Evolutionary conservation across 202 grass and related monocot genomes (phyloP), one percentile per base, ranked within the genome.

Genomic region (Dendrocalamus latiflorus): DNA sequence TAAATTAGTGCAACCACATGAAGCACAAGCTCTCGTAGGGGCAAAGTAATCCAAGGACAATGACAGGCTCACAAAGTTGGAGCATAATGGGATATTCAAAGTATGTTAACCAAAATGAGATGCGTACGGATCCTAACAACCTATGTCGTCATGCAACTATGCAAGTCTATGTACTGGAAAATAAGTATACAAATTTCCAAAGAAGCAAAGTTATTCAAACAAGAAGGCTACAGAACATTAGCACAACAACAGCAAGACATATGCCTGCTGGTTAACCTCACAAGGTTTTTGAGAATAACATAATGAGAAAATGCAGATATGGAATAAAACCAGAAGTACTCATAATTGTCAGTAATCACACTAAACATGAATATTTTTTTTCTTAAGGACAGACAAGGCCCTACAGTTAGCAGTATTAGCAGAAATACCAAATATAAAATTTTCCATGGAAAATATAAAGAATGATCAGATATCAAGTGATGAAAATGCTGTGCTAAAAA

Each of bases 401-500:
- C 16, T 33, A 34, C 20, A 53, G 45, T 43, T 75, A 70, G 26
- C 21, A 68, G 42, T 68, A 18, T 47, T 30, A 81, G 26, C 15
- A 57, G 55, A 13, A 43, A 70, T 6, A 14, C 11, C 50, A 36
- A n/a, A 38, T 55, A 38, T n/a, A 62, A n/a, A 5, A 75, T 81
- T 59, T 70, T 55, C 28, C 17, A 75, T 61, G 44, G 21, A 10
- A 85, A 21, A 17, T 55, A 34, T 58, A 61, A 34, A 45, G 10
- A 70, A 86, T 22, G 26, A 83, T 50, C 61, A 43, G 41, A 77
- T 65, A 70, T 25, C 41, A 78, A 42, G 28, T 42, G 12, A 80
- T 86, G 65, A 37, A 88, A 83, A 37, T 49, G 41, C 18, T 36
- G 36, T 44, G 44, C 55, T 57, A 38, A 67, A 58, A 77, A 58